Evolutionary conservation across 257 asterid genomes (phyloP).

Genomic region (Gentiana straminea): DNA sequence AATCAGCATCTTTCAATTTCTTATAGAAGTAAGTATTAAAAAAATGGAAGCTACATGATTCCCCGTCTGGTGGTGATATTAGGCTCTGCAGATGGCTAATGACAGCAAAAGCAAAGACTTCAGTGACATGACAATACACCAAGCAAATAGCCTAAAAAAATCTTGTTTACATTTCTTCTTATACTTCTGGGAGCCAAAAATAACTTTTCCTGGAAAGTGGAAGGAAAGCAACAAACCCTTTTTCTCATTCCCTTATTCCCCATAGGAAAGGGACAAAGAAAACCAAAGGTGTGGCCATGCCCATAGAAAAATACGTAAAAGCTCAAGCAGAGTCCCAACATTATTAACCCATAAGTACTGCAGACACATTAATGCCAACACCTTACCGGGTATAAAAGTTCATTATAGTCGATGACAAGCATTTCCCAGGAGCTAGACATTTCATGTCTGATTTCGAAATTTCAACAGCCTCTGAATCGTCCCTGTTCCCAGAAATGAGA

Average conservation of each 20-base stretch:
- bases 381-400: conserved; percentile 87
- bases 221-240: too few relatives aligned
- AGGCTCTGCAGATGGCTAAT: conserved; percentile 74
- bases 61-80: conserved; percentile 22
- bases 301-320: too few relatives aligned
- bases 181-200: too few relatives aligned
- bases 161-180: too few relatives aligned
- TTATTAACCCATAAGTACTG: too few relatives aligned
- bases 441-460: conserved; percentile 57
- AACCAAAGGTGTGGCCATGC: too few relatives aligned
- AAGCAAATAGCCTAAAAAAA: too few relatives aligned
- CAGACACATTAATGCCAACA: background rate
- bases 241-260: too few relatives aligned
- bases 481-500: conserved; percentile 36
- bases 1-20: conserved; percentile 64
- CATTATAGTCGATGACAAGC: conserved; percentile 74
- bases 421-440: conserved; percentile 71
- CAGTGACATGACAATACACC: too few relatives aligned
- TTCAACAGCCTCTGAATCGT: conserved; percentile 71
- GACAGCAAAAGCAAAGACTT: background rate
- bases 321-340: background rate
- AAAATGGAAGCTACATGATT: conserved; percentile 40
- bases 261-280: too few relatives aligned
- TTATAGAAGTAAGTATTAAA: conserved; percentile 82
- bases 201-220: too few relatives aligned